Base-by-base conservation (phyloP, 2,329 filamentous ascomycete species). In the Aspergillus terreus region DNA sequence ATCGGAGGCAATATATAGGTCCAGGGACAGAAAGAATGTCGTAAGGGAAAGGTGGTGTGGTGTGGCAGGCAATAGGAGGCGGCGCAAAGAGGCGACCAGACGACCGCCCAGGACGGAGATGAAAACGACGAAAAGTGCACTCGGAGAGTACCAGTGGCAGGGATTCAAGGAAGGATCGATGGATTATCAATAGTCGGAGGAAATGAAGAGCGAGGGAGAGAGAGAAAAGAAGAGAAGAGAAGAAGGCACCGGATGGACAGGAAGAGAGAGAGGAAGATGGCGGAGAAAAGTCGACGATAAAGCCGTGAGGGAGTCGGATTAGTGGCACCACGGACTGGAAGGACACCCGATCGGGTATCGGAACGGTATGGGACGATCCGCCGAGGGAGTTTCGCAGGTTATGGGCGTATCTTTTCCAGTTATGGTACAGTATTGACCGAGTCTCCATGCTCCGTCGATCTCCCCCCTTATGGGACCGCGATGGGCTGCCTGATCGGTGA, bases 291-390 rank as follows among this genome's bases (percentile, higher is more conserved):
- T n/a, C 14, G 35, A 17, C 7, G 36, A 48, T 41, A 33, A 41
- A 46, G 32, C 25, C 27, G 27, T 11, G 27, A 30, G 43, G 33
- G 23, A 40, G 48, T 41, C 21, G 30, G 23, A 27, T 23, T 45
- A 50, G 51, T 53, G 51, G 51, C 51, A 53, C 51, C 51, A 53
- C 47, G 15, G 44, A 47, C 25, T 33, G 25, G 21, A 40, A 36
- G 35, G 50, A 19, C 47, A 30, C 35, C 44, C 47, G 43, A 44
- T 50, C 17, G 41, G 35, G 35, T 38, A 38, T 38, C 5, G 14
- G 35, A 38, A n/a, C 14, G 14, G 35, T 38, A 38, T 38, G 3
- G 10, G 7, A 30, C 27, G 27, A 30, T 30, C 27, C 7, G 3
- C 27, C 3, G 27, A 30, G 6, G 7, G 27, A 2, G 10, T 30